Conservation (phyloP, 352 stramenopile genomes). For the Elongisporangium anandrum region DNA sequence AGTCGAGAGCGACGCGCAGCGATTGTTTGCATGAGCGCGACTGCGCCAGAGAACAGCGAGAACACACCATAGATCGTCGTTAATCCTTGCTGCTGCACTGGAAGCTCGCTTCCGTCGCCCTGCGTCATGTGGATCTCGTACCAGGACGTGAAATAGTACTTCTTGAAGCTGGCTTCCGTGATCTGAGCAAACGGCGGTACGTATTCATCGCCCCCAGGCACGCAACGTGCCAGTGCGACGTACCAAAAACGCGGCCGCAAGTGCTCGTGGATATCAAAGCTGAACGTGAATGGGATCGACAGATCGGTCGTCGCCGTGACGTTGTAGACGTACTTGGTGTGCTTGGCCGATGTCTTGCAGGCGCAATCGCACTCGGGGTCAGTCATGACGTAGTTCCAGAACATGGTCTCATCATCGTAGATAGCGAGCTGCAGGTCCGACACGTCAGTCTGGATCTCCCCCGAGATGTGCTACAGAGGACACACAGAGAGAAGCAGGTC, state of each 20-base stretch:
- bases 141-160: constrained; percentile 80
- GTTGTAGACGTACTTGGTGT: constrained; percentile 72
- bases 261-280: constrained; percentile 59
- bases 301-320: constrained; percentile 41
- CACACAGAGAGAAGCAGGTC: background rate
- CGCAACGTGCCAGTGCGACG: constrained; percentile 63
- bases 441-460: constrained; percentile 60
- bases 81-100: constrained; percentile 62
- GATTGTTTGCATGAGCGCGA: constrained; percentile 31
- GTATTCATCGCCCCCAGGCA: constrained; percentile 57
- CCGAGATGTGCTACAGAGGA: constrained; percentile 38
- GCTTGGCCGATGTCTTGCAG: constrained; percentile 64
- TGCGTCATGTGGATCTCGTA: constrained; percentile 80
- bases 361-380: constrained; percentile 53
- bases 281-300: constrained; percentile 51
- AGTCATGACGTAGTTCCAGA: constrained; percentile 75
- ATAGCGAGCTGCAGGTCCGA: constrained; percentile 62
- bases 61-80: constrained; percentile 47
- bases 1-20: constrained; percentile 38
- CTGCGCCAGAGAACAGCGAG: constrained; percentile 29
- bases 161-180: constrained; percentile 59
- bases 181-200: constrained; percentile 60
- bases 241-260: constrained; percentile 70
- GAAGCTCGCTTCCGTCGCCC: constrained; percentile 51
- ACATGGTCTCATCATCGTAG: constrained; percentile 77